Evolutionary conservation across 2,329 filamentous ascomycete genomes (phyloP), one percentile per base, ranked within the genome.

Genomic region (Coniosporium uncinatum): DNA sequence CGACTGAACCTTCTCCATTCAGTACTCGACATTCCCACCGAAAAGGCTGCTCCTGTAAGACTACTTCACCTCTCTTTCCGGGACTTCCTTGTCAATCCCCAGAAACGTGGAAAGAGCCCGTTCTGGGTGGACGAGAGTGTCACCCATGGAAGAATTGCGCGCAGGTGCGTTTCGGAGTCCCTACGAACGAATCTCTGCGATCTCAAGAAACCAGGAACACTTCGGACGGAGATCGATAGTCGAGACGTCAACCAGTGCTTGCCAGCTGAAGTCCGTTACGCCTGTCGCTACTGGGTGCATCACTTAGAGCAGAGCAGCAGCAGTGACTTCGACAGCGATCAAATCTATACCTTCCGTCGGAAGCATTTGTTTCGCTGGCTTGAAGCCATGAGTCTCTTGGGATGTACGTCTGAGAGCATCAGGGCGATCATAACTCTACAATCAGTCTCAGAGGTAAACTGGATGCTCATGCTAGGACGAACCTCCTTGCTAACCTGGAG

Each of bases 101-200:
- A 6, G 21, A 38, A n/a, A 29, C n/a, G 21, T 13, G 17, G 33
- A 1, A 16, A 53, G 8, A 51, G 56, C 24, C 46, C 36, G 1
- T 66, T 69, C 47, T 58, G 58, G 56, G 50, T 67, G 32, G 49
- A 70, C 18, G 58, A 65, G 44, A 48, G 43, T 37, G 14, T 48
- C 16, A 48, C 54, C 18, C 54, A 71, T 42, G 19, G 50, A 21
- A 46, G 40, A 3, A 42, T 69, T 1, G 58, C 61, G 1, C 41
- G 29, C 14, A 21, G 49, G n/a, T 71, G 66, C 46, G 42, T 29
- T 8, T 29, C 24, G 24, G 24, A 8, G n/a, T 29, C 24, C 8
- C 24, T 29, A 8, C 8, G n/a, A n/a, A 8, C 8, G n/a, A 8
- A 29, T n/a, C 8, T 29, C 24, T 29, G 24, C n/a, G 24, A n/a